phyloP scores from a whole-genome alignment of 2,329 filamentous ascomycete species.

The Emericellopsis atlantica region DNA sequence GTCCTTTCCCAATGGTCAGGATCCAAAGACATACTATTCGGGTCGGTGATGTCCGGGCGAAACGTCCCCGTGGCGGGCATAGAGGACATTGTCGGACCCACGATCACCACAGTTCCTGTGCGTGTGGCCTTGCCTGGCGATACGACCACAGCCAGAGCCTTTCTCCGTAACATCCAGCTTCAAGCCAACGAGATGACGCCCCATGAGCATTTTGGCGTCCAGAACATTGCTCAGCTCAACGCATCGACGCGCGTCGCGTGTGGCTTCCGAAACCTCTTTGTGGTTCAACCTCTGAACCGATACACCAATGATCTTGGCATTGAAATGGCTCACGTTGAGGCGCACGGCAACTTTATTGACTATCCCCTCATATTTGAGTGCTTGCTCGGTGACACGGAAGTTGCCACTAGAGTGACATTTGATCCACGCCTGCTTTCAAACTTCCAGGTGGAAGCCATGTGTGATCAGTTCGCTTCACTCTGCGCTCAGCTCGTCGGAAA shows the following conservation, averaged over 20 bases:
- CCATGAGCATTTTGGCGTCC: conserved; percentile 1
- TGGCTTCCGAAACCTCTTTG: conserved; percentile 9
- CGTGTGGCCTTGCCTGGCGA: conserved; percentile 1
- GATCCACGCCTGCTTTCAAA: conserved; percentile 3
- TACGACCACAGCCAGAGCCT: conserved; percentile 9
- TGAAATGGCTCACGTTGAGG: background rate
- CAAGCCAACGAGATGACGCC: conserved; percentile 4
- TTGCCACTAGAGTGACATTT: conserved; percentile 5
- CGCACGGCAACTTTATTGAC: background rate
- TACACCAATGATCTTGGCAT: background rate
- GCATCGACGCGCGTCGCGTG: conserved; percentile 5
- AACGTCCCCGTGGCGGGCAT: too few species aligned
- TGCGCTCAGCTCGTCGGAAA: too few species aligned
- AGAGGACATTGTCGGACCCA: too few species aligned
- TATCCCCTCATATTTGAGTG: background rate
- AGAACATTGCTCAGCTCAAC: conserved; percentile 3
- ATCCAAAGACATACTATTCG: too few species aligned
- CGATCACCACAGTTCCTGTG: too few species aligned
- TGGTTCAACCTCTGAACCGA: conserved; percentile 6
- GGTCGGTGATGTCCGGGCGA: too few species aligned
- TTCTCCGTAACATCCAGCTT: conserved; percentile 8
- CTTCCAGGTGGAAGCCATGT: conserved; percentile 6
- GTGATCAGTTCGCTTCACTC: conserved; percentile 6
- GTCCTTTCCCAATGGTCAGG: too few species aligned
- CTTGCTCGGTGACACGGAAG: background rate